phyloP scores from a whole-genome alignment of 495 filamentous ascomycete species.

The Penicillium simplicissimum region DNA sequence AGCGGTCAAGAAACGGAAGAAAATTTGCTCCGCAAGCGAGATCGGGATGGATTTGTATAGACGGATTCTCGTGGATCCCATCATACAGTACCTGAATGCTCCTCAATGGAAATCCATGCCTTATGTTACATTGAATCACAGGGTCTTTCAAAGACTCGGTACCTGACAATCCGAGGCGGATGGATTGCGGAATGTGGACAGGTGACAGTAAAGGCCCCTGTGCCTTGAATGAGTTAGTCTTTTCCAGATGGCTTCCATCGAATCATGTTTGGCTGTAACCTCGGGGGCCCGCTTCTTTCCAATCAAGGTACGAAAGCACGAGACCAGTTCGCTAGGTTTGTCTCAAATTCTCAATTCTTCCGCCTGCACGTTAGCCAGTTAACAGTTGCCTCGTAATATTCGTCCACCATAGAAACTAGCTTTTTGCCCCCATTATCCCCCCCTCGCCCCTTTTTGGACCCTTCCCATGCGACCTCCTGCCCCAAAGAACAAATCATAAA shows the following conservation, averaged over 20 bases:
- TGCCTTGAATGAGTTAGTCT: neutral
- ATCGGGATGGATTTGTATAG: neutral
- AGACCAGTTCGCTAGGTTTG: conserved; percentile 35
- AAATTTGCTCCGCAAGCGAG: neutral
- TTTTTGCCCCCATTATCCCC: neutral
- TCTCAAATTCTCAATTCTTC: conserved; percentile 23
- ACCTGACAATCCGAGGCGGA: neutral
- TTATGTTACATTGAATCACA: neutral
- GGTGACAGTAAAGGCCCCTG: neutral
- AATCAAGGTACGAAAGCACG: conserved; percentile 43
- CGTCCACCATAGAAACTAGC: neutral
- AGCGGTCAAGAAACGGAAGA: conserved; percentile 1
- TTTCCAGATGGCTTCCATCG: neutral
- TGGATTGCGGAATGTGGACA: neutral
- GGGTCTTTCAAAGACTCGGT: neutral
- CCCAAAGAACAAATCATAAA: conserved; percentile 8
- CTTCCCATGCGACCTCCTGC: conserved; percentile 13
- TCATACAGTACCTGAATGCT: no score
- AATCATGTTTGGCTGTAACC: conserved; percentile 6
- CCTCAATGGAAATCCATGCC: neutral
- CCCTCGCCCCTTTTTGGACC: neutral
- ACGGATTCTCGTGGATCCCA: neutral
- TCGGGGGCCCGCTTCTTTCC: conserved; percentile 21
- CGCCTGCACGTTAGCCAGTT: neutral
- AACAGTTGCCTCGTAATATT: neutral